A percentile compares a stretch with the other conserved stretches of the same genome.
Conservation (phyloP, 495 filamentous ascomycete species). For the Penicillium canescens region DNA sequence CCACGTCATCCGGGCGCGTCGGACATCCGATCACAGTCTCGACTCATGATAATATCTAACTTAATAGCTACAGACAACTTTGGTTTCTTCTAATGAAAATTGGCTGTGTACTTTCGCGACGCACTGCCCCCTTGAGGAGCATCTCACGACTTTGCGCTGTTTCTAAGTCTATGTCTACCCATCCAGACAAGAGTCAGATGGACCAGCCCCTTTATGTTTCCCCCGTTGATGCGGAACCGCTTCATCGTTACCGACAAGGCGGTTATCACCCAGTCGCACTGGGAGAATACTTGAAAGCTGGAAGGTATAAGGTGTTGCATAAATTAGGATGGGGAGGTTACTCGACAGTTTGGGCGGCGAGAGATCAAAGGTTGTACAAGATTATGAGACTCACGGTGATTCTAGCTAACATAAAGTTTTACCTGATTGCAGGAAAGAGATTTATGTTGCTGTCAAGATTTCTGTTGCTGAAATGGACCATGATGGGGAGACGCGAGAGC, state of each 20-base stretch:
- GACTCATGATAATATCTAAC: conserved; percentile 4
- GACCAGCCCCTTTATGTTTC: conserved; percentile 18
- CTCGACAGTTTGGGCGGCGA: conserved; percentile 52
- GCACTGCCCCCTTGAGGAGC: neutral
- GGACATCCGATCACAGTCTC: conserved; percentile 3
- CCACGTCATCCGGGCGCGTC: conserved; percentile 12
- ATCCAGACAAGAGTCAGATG: conserved; percentile 16
- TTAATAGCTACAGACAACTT: neutral
- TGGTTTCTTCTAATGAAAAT: conserved; percentile 7
- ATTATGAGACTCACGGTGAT: conserved; percentile 8
- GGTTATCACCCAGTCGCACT: conserved; percentile 48
- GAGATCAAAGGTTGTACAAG: conserved; percentile 33
- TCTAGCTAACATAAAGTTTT: conserved; percentile 15
- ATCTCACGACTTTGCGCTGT: neutral
- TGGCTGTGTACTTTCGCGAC: neutral
- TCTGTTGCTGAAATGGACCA: conserved; percentile 21
- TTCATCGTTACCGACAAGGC: conserved; percentile 34
- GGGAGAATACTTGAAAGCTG: conserved; percentile 34
- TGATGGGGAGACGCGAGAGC: conserved; percentile 23
- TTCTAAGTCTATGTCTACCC: conserved; percentile 15
- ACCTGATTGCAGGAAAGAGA: conserved; percentile 14
- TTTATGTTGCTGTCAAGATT: conserved; percentile 35
- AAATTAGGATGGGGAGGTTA: conserved; percentile 51
- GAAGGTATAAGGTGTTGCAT: conserved; percentile 45
- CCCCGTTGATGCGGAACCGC: conserved; percentile 22